These are phyloP conservation scores for Echium plantagineum DNA, from an alignment of 257 asterid genomes.

Conservation along the genomic window DNA sequence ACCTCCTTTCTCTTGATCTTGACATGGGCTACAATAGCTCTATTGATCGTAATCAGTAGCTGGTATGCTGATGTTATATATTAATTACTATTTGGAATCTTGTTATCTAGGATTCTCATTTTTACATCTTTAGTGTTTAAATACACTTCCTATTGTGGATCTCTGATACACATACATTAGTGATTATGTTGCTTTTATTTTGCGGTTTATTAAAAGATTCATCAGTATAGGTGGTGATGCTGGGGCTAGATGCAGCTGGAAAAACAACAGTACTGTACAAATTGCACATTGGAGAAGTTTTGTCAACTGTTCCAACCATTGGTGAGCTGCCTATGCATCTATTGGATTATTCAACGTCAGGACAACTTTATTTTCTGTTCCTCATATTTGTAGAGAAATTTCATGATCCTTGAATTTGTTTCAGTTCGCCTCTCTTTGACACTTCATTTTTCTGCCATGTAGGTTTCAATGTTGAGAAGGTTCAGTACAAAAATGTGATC, in stretches of 20 bases:
- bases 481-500: constrained; percentile 81
- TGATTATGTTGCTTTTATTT: not conserved
- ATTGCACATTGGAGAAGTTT: constrained; percentile 95
- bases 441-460: constrained; percentile 22
- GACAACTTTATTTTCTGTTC: not conserved
- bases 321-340: constrained; percentile 33
- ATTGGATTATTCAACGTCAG: not conserved
- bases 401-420: too few species aligned
- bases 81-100: too few species aligned
- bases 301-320: constrained; percentile 96
- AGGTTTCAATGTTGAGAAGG: constrained; percentile 98
- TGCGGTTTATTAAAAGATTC: not conserved
- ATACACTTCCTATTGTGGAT: not conserved
- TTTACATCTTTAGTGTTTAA: too few species aligned
- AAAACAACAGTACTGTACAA: constrained; percentile 94
- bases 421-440: too few species aligned
- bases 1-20: too few species aligned
- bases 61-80: too few species aligned
- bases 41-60: too few species aligned
- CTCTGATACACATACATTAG: not conserved
- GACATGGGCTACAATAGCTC: too few species aligned
- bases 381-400: not conserved
- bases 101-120: too few species aligned
- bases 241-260: constrained; percentile 99
- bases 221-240: constrained; percentile 83